Conservation (phyloP, 371 early-diverging fungal species). For the Chytridium lagenaria region DNA sequence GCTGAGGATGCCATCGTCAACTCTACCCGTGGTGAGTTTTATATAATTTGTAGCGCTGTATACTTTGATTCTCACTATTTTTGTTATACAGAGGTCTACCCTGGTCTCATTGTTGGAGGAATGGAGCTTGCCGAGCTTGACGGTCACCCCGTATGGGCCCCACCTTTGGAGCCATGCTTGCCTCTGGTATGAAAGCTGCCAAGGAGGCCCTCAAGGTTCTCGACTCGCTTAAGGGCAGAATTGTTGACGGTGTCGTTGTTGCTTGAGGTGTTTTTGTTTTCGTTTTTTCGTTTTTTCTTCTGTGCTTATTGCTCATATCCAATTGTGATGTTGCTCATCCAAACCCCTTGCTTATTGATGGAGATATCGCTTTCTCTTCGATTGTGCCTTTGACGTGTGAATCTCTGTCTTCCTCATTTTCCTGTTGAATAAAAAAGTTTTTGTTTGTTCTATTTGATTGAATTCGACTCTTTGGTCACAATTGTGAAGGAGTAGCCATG, state of each 20-base stretch:
- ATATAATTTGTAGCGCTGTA: too few species aligned
- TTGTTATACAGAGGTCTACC: constrained; percentile 66
- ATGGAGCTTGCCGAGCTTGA: constrained; percentile 49
- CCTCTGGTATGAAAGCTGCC: constrained; percentile 67
- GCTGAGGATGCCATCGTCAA: constrained; percentile 75
- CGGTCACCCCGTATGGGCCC: constrained; percentile 74
- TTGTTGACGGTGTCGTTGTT: constrained; percentile 29
- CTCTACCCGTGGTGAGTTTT: constrained; percentile 57
- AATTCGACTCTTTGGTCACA: not conserved
- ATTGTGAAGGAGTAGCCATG: not conserved
- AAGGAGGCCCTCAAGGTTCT: constrained; percentile 27
- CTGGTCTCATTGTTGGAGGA: constrained; percentile 67
- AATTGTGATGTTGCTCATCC: too few species aligned
- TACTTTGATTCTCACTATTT: too few species aligned
- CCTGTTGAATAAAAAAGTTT: too few species aligned
- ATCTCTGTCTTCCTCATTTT: too few species aligned
- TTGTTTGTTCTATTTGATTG: too few species aligned
- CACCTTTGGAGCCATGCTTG: constrained; percentile 77
- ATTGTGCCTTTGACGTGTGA: too few species aligned
- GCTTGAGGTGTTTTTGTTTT: constrained; percentile 1
- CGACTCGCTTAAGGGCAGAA: constrained; percentile 28
- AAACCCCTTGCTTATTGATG: too few species aligned
- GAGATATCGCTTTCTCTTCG: too few species aligned
- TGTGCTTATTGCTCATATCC: constrained; percentile 1
- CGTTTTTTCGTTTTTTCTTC: not conserved